phyloP scores from a whole-genome alignment of 352 stramenopile species.

The Aphanomyces cochlioides region DNA sequence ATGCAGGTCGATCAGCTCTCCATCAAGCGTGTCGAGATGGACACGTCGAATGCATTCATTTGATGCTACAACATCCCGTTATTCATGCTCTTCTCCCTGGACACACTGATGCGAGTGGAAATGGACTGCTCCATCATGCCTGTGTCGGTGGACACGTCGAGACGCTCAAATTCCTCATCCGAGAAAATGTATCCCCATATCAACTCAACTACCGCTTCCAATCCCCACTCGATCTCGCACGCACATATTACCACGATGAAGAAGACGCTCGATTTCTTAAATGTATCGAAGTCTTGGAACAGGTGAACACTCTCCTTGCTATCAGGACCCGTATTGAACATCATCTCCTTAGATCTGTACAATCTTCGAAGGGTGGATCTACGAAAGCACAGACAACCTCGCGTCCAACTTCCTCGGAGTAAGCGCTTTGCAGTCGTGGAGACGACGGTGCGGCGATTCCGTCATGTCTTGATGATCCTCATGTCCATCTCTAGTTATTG shows the following conservation, averaged over 20 bases:
- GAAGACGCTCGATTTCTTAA: conserved; percentile 20
- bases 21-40: conserved; percentile 8
- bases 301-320: conserved; percentile 40
- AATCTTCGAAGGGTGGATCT: conserved; percentile 55
- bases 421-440: conserved; percentile 77
- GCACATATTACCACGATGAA: conserved; percentile 1
- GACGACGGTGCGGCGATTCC: conserved; percentile 46
- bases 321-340: background rate
- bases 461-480: background rate
- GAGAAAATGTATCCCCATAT: conserved; percentile 3
- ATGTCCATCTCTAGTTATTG: conserved; percentile 50
- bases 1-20: conserved; percentile 7
- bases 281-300: conserved; percentile 76
- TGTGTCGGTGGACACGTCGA: conserved; percentile 1
- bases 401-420: conserved; percentile 69
- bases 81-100: background rate
- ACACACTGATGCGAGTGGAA: conserved; percentile 1
- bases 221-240: conserved; percentile 16
- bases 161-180: conserved; percentile 16
- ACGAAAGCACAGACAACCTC: conserved; percentile 77
- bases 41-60: conserved; percentile 9
- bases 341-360: conserved; percentile 18
- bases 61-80: conserved; percentile 12
- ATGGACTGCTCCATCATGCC: conserved; percentile 21
- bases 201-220: conserved; percentile 13